Evolutionary conservation across 169 alveolate genomes (phyloP).

Genomic region (Plasmodium malariae): DNA sequence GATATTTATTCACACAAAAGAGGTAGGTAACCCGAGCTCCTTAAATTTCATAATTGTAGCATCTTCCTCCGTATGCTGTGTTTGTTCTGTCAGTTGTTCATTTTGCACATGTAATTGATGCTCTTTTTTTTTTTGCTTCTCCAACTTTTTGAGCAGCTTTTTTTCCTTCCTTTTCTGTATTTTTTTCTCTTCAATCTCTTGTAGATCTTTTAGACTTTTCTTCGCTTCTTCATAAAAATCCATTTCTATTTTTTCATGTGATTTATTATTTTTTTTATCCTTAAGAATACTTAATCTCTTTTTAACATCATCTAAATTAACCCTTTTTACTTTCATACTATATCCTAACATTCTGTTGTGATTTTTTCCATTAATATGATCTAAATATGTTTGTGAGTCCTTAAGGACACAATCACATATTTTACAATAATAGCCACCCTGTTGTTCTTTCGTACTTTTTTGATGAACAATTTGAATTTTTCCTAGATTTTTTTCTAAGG

Average conservation of each 20-base stretch:
- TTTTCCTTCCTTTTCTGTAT: slow-evolving; percentile 65
- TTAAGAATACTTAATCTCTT: slow-evolving; percentile 83
- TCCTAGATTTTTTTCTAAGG: slow-evolving; percentile 87
- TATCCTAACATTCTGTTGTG: slow-evolving; percentile 94
- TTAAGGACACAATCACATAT: slow-evolving; percentile 90
- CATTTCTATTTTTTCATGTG: slow-evolving; percentile 28
- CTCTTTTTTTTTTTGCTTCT: slow-evolving; percentile 31
- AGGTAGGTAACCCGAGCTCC: slow-evolving; percentile 37
- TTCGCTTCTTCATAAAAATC: slow-evolving; percentile 52
- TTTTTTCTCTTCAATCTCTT: slow-evolving; percentile 35
- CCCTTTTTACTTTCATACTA: slow-evolving; percentile 95
- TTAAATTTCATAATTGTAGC: not conserved
- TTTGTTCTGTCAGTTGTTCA: slow-evolving; percentile 2
- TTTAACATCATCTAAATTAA: slow-evolving; percentile 87
- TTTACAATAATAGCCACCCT: slow-evolving; percentile 91
- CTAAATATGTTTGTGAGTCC: slow-evolving; percentile 93
- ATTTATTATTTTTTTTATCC: slow-evolving; percentile 74
- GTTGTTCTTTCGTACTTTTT: slow-evolving; percentile 89
- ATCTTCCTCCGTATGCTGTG: not conserved
- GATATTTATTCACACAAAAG: slow-evolving; percentile 38
- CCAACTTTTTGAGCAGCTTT: slow-evolving; percentile 48
- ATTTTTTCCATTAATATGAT: slow-evolving; percentile 94
- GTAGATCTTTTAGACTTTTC: slow-evolving; percentile 21
- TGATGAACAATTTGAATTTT: slow-evolving; percentile 84
- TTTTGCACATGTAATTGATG: too few species aligned